Conservation (phyloP, 306 rosid genomes). For the Trifolium repens region DNA sequence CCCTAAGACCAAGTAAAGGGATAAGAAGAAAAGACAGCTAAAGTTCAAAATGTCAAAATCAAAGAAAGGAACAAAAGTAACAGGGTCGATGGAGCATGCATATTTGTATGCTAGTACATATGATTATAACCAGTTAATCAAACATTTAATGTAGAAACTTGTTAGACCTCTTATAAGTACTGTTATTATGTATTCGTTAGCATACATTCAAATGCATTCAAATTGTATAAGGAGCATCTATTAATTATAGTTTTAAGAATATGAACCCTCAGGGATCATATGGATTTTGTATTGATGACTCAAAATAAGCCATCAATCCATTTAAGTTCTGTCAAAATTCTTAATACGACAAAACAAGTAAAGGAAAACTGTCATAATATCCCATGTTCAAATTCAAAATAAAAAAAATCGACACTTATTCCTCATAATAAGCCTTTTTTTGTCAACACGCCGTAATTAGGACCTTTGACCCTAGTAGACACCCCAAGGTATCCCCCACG, state of each 20-base stretch:
- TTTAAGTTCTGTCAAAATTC: conserved; percentile 1
- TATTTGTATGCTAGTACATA: not conserved
- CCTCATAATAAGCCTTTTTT: not conserved
- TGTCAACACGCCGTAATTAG: not conserved
- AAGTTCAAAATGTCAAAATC: conserved; percentile 13
- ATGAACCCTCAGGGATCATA: not conserved
- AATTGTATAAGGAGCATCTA: conserved; percentile 5
- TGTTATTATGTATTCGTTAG: conserved; percentile 1
- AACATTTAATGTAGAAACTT: not conserved
- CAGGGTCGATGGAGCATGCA: not conserved
- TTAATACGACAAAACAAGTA: conserved; percentile 28
- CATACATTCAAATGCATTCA: conserved; percentile 27
- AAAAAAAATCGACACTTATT: not conserved
- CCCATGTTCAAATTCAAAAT: not conserved
- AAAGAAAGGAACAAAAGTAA: conserved; percentile 7
- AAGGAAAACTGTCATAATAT: not conserved
- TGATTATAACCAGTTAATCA: not conserved
- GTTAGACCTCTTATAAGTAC: too few species aligned
- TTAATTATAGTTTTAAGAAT: conserved; percentile 4
- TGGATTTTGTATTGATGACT: not conserved
- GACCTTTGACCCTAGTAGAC: not conserved
- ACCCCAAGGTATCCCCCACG: not conserved
- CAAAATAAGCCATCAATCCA: conserved; percentile 22
- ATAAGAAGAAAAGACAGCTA: not conserved
- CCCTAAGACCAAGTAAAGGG: conserved; percentile 2